Conservation (phyloP, 495 filamentous ascomycete genomes). For the Neurospora sp. region DNA sequence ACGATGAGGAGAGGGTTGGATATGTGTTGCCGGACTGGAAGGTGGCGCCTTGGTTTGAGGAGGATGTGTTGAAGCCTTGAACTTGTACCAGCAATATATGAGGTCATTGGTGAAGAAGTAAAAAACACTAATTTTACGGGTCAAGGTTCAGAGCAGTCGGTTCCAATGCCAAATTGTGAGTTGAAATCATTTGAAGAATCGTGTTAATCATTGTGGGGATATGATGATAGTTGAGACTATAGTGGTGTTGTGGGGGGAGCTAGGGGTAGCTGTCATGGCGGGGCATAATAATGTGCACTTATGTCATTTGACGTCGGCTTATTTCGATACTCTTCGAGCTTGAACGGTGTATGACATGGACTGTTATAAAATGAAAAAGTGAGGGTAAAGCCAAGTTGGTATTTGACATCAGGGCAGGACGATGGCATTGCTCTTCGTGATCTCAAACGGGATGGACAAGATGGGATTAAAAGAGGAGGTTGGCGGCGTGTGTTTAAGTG, state of each 20-base stretch:
- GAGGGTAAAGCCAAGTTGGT: background rate
- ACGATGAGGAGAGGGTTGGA: constrained; percentile 16
- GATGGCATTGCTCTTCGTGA: background rate
- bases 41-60: constrained; percentile 24
- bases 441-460: background rate
- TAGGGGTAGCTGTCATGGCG: background rate
- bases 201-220: background rate
- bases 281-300: background rate
- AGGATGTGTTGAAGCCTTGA: constrained; percentile 9
- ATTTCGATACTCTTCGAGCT: background rate
- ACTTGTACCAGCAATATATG: background rate
- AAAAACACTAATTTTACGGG: background rate
- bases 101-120: background rate
- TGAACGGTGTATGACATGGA: background rate
- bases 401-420: background rate
- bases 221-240: background rate
- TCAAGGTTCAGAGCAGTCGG: background rate
- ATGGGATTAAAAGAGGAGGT: background rate
- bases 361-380: background rate
- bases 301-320: background rate
- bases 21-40: constrained; percentile 38
- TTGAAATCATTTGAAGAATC: background rate
- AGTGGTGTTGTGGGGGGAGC: background rate
- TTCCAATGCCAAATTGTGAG: background rate
- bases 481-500: background rate